Evolutionary conservation across 1,284 basidiomycete genomes (phyloP).

Genomic region (Fomitopsis palustris): DNA sequence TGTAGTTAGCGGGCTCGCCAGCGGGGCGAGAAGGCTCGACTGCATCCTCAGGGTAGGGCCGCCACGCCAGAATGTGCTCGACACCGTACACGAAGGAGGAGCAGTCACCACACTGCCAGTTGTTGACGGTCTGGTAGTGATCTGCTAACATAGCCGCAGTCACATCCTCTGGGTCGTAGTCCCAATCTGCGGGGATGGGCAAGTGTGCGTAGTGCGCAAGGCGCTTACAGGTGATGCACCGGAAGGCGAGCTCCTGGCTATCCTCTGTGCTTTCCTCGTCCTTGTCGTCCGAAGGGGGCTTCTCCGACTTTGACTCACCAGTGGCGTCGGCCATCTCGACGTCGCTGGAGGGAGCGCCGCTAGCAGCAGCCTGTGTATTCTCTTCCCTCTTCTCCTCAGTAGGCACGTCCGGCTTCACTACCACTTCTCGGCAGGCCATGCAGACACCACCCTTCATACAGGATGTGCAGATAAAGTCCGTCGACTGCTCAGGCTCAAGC

Average conservation of each 20-base stretch:
- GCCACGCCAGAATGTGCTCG: conserved; percentile 93
- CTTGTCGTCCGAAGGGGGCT: conserved; percentile 3
- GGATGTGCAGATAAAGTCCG: conserved; percentile 75
- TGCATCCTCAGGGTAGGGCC: conserved; percentile 67
- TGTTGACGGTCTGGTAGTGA: conserved; percentile 58
- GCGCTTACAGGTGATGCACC: conserved; percentile 79
- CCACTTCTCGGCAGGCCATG: conserved; percentile 68
- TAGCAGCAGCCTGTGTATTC: not conserved
- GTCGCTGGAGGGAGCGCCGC: conserved; percentile 5
- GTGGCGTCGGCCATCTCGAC: conserved; percentile 17
- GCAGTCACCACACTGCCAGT: conserved; percentile 84
- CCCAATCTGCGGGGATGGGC: conserved; percentile 37
- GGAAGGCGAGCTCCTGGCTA: conserved; percentile 57
- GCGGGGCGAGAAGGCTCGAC: conserved; percentile 42
- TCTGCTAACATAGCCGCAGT: conserved; percentile 45
- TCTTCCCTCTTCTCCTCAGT: conserved; percentile 1
- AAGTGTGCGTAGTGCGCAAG: conserved; percentile 79
- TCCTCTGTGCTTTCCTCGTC: conserved; percentile 16
- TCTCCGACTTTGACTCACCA: conserved; percentile 1
- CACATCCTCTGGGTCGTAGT: conserved; percentile 32
- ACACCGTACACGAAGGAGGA: conserved; percentile 65
- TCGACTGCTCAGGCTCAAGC: conserved; percentile 58
- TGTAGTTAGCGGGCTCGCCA: conserved; percentile 50
- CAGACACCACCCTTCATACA: conserved; percentile 77
- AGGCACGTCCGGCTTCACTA: conserved; percentile 40